Percentiles rank a stretch among this genome's conserved stretches.
phyloP scores from a whole-genome alignment of 495 filamentous ascomycete genomes.

The Penicillium silybi region DNA sequence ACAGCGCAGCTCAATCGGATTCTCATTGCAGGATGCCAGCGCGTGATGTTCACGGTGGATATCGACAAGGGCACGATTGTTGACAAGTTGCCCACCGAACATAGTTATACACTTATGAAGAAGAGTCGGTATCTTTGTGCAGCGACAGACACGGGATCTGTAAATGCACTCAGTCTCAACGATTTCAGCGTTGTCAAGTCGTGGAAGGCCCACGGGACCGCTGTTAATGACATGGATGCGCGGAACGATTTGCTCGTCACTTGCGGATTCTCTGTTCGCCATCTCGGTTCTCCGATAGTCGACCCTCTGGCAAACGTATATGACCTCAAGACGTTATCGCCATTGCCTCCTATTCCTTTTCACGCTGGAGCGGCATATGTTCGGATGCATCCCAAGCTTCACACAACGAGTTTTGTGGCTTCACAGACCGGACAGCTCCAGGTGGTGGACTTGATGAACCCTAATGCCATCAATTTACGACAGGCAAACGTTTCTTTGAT shows the following conservation, averaged over 20 bases:
- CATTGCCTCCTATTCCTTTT: conserved; percentile 86
- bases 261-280: conserved; percentile 84
- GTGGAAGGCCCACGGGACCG: conserved; percentile 82
- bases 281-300: conserved; percentile 60
- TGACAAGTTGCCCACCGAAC: conserved; percentile 66
- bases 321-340: conserved; percentile 79
- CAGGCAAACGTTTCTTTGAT: conserved; percentile 76
- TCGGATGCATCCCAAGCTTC: conserved; percentile 90
- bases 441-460: conserved; percentile 92
- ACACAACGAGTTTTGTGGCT: conserved; percentile 85
- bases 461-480: conserved; percentile 82
- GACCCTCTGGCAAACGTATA: conserved; percentile 93
- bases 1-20: conserved; percentile 82
- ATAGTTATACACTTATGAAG: conserved; percentile 87
- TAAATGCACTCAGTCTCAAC: conserved; percentile 78
- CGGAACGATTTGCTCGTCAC: conserved; percentile 88
- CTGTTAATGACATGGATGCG: conserved; percentile 92
- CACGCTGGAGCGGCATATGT: conserved; percentile 88
- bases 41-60: conserved; percentile 85
- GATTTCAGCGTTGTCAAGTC: conserved; percentile 73
- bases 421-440: conserved; percentile 90
- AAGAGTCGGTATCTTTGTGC: conserved; percentile 86
- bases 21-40: conserved; percentile 80
- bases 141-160: conserved; percentile 75
- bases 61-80: conserved; percentile 77